phyloP scores from a whole-genome alignment of 31 red algal species.

The Odonthalia washingtoniensis region DNA sequence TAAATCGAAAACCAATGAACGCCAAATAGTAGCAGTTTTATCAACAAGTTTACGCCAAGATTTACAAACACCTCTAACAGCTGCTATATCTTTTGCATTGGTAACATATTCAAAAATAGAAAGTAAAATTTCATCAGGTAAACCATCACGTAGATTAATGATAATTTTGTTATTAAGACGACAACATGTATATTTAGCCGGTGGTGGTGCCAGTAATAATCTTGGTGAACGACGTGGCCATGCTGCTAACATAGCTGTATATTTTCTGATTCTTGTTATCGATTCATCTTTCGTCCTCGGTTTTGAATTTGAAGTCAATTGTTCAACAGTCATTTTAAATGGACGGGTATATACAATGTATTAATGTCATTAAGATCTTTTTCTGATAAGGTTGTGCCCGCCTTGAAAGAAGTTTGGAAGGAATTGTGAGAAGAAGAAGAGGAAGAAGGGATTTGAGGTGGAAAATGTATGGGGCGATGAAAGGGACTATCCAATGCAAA shows the following conservation, averaged over 20 bases:
- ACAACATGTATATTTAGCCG: constrained; percentile 8
- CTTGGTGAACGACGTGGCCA: not conserved
- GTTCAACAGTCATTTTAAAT: no score
- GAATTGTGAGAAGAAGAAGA: no score
- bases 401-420: no score
- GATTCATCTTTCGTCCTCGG: no score
- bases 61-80: constrained; percentile 59
- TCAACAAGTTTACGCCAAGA: constrained; percentile 66
- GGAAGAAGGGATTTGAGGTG: no score
- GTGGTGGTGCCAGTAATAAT: not conserved
- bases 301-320: no score
- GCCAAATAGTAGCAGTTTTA: constrained; percentile 55
- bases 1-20: constrained; percentile 61
- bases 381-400: no score
- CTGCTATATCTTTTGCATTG: constrained; percentile 59
- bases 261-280: not conserved
- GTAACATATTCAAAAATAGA: constrained; percentile 63
- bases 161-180: not conserved
- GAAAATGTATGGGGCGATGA: no score
- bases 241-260: not conserved
- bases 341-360: no score
- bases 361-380: no score
- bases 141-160: constrained; percentile 2
- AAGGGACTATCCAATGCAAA: no score
- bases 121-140: constrained; percentile 74